These are phyloP conservation scores for Megacollybia platyphylla DNA, from an alignment of 1,284 basidiomycete species.

Conservation along the genomic window DNA sequence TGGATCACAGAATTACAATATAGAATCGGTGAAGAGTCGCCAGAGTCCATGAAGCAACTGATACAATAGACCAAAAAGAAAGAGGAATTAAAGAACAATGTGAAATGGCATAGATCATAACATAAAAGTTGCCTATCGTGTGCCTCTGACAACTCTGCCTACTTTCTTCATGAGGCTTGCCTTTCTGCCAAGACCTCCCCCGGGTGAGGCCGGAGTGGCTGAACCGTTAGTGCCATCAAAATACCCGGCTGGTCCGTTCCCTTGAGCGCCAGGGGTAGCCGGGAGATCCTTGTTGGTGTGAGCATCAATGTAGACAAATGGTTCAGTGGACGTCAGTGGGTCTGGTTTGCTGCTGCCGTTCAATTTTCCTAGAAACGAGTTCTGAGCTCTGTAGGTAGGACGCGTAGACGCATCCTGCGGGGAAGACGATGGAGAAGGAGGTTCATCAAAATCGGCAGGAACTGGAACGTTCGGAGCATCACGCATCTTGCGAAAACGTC, in stretches of 20 bases:
- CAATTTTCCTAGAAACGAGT: slow-evolving; percentile 63
- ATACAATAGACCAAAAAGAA: not conserved
- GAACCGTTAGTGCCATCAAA: slow-evolving; percentile 27
- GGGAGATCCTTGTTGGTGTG: slow-evolving; percentile 54
- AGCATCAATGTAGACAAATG: slow-evolving; percentile 54
- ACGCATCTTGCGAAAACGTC: slow-evolving; percentile 74
- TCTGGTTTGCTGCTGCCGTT: slow-evolving; percentile 20
- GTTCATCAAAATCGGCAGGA: slow-evolving; percentile 27
- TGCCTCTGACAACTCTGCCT: slow-evolving; percentile 52
- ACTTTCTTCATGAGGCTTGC: slow-evolving; percentile 71
- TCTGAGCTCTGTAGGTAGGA: slow-evolving; percentile 55
- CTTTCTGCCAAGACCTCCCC: slow-evolving; percentile 49
- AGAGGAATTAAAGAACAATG: not conserved
- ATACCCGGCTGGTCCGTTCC: slow-evolving; percentile 23
- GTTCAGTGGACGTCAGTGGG: slow-evolving; percentile 29
- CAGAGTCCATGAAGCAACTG: not conserved
- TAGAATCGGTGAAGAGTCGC: not conserved
- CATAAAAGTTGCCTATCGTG: slow-evolving; percentile 6
- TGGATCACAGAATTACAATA: not conserved
- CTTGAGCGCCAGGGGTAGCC: slow-evolving; percentile 24
- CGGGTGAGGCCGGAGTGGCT: slow-evolving; percentile 12
- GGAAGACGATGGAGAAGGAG: slow-evolving; percentile 34
- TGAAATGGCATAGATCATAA: not conserved
- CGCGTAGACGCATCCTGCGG: slow-evolving; percentile 21
- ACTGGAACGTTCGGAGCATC: slow-evolving; percentile 73